Evolutionary conservation across 1,139 yeast genomes (phyloP).

Genomic region (Taphrina confusa): DNA sequence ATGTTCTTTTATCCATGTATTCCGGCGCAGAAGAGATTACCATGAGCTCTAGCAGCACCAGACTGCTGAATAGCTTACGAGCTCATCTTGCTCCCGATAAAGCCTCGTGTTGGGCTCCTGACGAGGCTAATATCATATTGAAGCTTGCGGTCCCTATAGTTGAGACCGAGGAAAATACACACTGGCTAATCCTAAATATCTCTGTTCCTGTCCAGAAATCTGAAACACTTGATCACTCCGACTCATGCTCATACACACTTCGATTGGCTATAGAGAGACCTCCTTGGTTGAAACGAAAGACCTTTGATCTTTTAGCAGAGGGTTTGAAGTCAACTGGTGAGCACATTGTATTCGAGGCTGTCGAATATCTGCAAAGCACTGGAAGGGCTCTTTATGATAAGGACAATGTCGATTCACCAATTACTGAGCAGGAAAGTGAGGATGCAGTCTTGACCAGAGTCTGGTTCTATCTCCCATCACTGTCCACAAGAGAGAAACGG

Average conservation of each 20-base stretch:
- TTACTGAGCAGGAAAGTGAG: neutral
- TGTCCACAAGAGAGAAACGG: slow-evolving; percentile 29
- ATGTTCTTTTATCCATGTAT: slow-evolving; percentile 13
- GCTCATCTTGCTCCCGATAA: neutral
- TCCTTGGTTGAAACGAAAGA: slow-evolving; percentile 4
- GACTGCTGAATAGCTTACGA: neutral
- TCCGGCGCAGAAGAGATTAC: slow-evolving; percentile 2
- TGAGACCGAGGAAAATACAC: neutral
- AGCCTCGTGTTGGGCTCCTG: neutral
- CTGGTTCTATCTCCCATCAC: slow-evolving; percentile 34
- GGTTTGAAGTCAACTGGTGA: neutral
- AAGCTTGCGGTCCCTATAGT: neutral
- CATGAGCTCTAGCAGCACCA: neutral
- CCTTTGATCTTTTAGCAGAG: slow-evolving; percentile 1
- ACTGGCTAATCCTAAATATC: neutral
- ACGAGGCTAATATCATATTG: neutral
- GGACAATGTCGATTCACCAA: neutral
- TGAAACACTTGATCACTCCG: no score
- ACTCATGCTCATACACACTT: no score
- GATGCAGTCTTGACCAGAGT: slow-evolving; percentile 8
- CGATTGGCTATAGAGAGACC: slow-evolving; percentile 4
- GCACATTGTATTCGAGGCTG: neutral
- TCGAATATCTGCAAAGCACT: slow-evolving; percentile 5
- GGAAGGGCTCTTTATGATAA: neutral
- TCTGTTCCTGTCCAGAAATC: neutral